Evolutionary conservation across 1,139 yeast species (phyloP), one percentile per base, ranked within the genome.

Genomic region (Wickerhamomyces sp.): DNA sequence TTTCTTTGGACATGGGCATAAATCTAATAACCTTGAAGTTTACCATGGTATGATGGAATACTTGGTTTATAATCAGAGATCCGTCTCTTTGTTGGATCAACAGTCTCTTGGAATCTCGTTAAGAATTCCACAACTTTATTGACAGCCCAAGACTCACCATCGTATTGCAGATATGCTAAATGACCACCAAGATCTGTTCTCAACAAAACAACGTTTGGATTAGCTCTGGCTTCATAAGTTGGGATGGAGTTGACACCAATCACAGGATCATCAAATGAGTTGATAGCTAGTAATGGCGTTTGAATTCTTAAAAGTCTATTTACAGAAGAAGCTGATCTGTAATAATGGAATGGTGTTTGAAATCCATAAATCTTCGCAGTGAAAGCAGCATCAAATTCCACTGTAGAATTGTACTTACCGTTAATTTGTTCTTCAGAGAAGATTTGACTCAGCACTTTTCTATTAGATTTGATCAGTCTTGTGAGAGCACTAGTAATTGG

Each of bases 111-210:
- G 54, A 82, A 75, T 24, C 73, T 68, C 45, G 63, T 64, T 47
- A 87, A 73, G 60, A 73, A 86, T 37, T 80, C 72, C 34, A 79
- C 76, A 31, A 83, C 73, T 29, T 80, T 81, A 37, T 71, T 68
- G 7, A 81, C 74, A 52, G 80, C 78, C 96, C 97, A 89, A 48
- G 88, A 78, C 41, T 76, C 72, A 20, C 84, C 81, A 26, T 73
- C 64, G 3, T 63, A 59, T 49, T 81, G 72, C 26, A 78, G 71
- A 54, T 70, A 82, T 0, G 85, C 82, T 31, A 94, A 63, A 63
- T 92, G 98, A 9, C 97, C 98, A 41, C 98, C 98, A 24, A 79
- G 63, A 26, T 80, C 73, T 0, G 97, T 86, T 37, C 81, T 75
- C 15, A 83, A 66, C 52, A 86, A 60, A 26, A 78, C 64, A 24